A percentile compares a stretch with the other conserved stretches of the same genome.
These are phyloP conservation scores for Stephania cephalantha DNA, from an alignment of 164 flowering plant genomes.

Conservation along the genomic window DNA sequence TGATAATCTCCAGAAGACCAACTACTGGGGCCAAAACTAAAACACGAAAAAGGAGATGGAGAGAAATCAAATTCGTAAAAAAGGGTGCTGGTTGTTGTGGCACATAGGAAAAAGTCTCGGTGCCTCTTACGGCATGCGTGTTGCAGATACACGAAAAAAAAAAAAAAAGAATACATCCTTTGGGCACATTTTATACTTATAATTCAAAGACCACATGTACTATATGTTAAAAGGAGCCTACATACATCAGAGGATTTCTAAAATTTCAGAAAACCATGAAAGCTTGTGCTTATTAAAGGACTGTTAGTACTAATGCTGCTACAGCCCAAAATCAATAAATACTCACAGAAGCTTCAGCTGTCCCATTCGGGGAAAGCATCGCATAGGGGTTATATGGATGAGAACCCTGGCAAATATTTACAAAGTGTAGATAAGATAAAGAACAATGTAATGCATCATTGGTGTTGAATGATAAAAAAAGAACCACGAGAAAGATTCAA, in stretches of 20 bases:
- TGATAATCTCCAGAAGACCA: background rate
- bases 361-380: slow-evolving; percentile 29
- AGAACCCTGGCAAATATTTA: slow-evolving; percentile 26
- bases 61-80: background rate
- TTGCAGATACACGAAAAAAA: background rate
- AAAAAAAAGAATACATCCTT: background rate
- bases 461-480: slow-evolving; percentile 5
- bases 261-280: background rate
- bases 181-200: background rate
- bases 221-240: background rate
- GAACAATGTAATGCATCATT: background rate
- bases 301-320: background rate
- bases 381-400: slow-evolving; percentile 30
- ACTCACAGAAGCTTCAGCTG: slow-evolving; percentile 28
- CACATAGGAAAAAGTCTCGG: background rate
- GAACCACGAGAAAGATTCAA: background rate
- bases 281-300: slow-evolving; percentile 3
- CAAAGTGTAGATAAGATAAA: slow-evolving; percentile 7
- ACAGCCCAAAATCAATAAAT: slow-evolving; percentile 6
- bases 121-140: background rate
- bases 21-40: background rate
- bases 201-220: background rate
- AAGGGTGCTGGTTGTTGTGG: background rate
- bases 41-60: background rate
- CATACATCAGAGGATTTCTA: background rate